phyloP scores from a whole-genome alignment of 1,139 yeast species.

The Pichia sp. region DNA sequence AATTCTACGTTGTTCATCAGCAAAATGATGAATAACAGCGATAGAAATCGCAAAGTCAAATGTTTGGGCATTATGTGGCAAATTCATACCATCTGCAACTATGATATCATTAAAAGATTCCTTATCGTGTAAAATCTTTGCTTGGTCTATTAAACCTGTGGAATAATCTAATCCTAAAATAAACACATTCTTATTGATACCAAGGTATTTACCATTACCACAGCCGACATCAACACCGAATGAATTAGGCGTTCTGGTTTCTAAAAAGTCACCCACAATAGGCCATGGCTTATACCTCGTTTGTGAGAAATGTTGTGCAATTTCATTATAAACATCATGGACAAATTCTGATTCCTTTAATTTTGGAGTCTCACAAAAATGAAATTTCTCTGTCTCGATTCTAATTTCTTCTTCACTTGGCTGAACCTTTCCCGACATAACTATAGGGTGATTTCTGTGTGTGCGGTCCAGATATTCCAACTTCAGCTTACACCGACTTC shows the following conservation, averaged over 20 bases:
- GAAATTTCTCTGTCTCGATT: constrained; percentile 27
- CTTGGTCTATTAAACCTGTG: constrained; percentile 73
- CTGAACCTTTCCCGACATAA: constrained; percentile 32
- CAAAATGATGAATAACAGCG: constrained; percentile 95
- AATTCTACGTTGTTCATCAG: constrained; percentile 76
- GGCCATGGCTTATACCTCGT: constrained; percentile 99
- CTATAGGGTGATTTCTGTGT: too few species aligned
- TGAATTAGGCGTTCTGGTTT: constrained; percentile 35
- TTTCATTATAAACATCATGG: constrained; percentile 87
- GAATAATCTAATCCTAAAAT: constrained; percentile 87
- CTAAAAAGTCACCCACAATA: constrained; percentile 72
- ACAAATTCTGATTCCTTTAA: constrained; percentile 75
- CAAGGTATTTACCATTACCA: constrained; percentile 92
- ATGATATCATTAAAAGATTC: constrained; percentile 46
- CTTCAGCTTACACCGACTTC: too few species aligned
- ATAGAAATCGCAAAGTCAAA: constrained; percentile 94
- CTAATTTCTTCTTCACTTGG: constrained; percentile 29
- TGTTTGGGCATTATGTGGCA: constrained; percentile 59
- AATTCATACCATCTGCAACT: constrained; percentile 71
- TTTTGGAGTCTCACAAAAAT: constrained; percentile 38
- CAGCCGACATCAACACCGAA: constrained; percentile 81
- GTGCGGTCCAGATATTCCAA: too few species aligned
- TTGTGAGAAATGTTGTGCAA: constrained; percentile 89
- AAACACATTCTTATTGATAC: constrained; percentile 62
- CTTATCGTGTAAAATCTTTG: constrained; percentile 43